A percentile compares a stretch with the other conserved stretches of the same genome.
These are phyloP conservation scores for Candida boidinii DNA, from an alignment of 805 yeast species.

Conservation along the genomic window DNA sequence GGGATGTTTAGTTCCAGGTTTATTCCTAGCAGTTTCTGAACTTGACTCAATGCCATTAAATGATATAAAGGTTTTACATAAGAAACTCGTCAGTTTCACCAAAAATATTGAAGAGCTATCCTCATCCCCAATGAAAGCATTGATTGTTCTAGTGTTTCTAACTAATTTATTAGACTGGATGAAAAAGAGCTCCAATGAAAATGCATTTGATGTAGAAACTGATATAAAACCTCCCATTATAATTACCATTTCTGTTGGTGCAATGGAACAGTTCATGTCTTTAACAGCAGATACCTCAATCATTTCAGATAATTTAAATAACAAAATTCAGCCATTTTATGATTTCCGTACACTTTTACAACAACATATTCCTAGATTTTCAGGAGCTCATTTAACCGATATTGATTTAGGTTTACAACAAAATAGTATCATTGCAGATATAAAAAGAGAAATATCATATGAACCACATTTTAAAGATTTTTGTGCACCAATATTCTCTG, in stretches of 20 bases:
- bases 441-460: slow-evolving; percentile 16
- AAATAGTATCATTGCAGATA: slow-evolving; percentile 20
- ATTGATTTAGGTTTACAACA: slow-evolving; percentile 27
- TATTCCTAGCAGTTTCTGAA: slow-evolving; percentile 36
- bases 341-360: slow-evolving; percentile 63
- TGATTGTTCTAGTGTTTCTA: slow-evolving; percentile 42
- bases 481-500: slow-evolving; percentile 35
- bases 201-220: slow-evolving; percentile 27
- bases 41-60: slow-evolving; percentile 26
- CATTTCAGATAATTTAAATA: too few species aligned
- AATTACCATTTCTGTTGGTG: slow-evolving; percentile 52
- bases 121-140: slow-evolving; percentile 38
- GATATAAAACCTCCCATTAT: slow-evolving; percentile 51
- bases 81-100: slow-evolving; percentile 26
- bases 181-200: slow-evolving; percentile 38
- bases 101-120: slow-evolving; percentile 33
- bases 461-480: slow-evolving; percentile 23
- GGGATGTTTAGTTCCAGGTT: slow-evolving; percentile 55
- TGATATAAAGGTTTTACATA: slow-evolving; percentile 30
- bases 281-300: slow-evolving; percentile 48
- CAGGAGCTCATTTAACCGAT: slow-evolving; percentile 45
- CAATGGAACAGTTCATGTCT: slow-evolving; percentile 58
- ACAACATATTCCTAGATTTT: slow-evolving; percentile 51
- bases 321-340: slow-evolving; percentile 35
- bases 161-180: slow-evolving; percentile 63